Base-by-base conservation (phyloP, 257 asterid genomes). In the Cinchona pubescens region DNA sequence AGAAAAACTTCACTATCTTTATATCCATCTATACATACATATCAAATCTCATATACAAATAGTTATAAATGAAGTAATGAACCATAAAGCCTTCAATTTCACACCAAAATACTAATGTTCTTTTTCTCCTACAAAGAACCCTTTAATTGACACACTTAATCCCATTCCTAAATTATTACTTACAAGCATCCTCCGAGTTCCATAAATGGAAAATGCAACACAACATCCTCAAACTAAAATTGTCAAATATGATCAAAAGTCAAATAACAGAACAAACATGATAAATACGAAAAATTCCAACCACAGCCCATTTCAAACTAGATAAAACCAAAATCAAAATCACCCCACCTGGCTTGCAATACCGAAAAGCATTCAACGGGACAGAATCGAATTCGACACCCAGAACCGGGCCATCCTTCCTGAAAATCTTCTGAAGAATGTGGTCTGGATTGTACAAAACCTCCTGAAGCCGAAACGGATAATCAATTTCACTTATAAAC, bases 371-470 rank as follows among this genome's bases (percentile, higher is more conserved):
- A 73, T 81, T 82, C 3, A 87, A 67, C 1, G 97, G 99, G 45
- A 87, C 88, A 77, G 88, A 35, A 80, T 92, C 94, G 75, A 92
- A 95, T 42, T 87, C 87, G 72, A 51, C 84, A 21, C 99, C 99
- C 6, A 92, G 96, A 51, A 83, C 71, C 30, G 99, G 99, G 18
- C 99, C 99, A 68, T 92, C 98, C 85, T 90, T 89, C 71, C 98
- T 79, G 83, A 91, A 94, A 77, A 88, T 83, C 74, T 87, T 91
- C 72, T 86, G 65, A 45, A 87, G 68, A 86, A 94, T 91, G 76
- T 87, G 67, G 76, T 91, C 98, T 56, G 93, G 81, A 59, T 83
- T 77, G 82, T 84, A 91, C 83, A 88, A 67, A 69, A 85, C 86
- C 85, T 92, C 98, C 90, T 95, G 98, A 59, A 87, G 88, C 78